phyloP scores from a whole-genome alignment of 2,329 filamentous ascomycete genomes.

The Fusarium graminum region DNA sequence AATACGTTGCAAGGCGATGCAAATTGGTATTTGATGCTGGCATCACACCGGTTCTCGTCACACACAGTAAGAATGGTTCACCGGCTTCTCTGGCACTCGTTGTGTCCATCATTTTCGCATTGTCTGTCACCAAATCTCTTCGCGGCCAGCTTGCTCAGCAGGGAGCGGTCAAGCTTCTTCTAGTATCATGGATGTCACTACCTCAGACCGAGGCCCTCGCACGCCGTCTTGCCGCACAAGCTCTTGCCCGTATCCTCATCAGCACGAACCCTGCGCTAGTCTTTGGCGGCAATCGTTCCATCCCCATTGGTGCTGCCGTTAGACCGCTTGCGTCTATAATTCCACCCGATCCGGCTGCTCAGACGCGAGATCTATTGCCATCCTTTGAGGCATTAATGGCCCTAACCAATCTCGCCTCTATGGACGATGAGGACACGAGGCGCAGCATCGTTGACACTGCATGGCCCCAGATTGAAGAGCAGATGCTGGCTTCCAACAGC shows the following conservation, averaged over 20 bases:
- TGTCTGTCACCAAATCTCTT: slow-evolving; percentile 79
- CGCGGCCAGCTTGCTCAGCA: slow-evolving; percentile 89
- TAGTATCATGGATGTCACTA: slow-evolving; percentile 76
- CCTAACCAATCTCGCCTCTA: slow-evolving; percentile 91
- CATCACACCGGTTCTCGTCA: slow-evolving; percentile 80
- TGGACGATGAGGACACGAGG: slow-evolving; percentile 75
- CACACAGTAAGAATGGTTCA: slow-evolving; percentile 79
- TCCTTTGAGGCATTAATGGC: slow-evolving; percentile 92
- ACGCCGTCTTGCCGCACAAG: slow-evolving; percentile 77
- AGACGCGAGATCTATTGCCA: slow-evolving; percentile 83
- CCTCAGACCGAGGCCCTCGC: slow-evolving; percentile 62
- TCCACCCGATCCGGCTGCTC: slow-evolving; percentile 70
- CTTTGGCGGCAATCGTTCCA: slow-evolving; percentile 82
- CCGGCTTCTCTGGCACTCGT: slow-evolving; percentile 78
- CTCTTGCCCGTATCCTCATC: slow-evolving; percentile 86
- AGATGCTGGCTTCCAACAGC: slow-evolving; percentile 80
- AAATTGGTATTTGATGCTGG: slow-evolving; percentile 82
- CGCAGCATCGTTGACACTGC: slow-evolving; percentile 78
- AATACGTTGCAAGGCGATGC: slow-evolving; percentile 81
- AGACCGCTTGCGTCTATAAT: slow-evolving; percentile 84
- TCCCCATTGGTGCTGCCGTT: slow-evolving; percentile 82
- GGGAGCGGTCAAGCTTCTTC: slow-evolving; percentile 88
- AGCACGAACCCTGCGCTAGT: slow-evolving; percentile 86
- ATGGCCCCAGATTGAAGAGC: slow-evolving; percentile 84
- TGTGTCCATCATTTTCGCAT: slow-evolving; percentile 79